Evolutionary conservation across 2,329 filamentous ascomycete genomes (phyloP).

Genomic region (Fusarium sp.): DNA sequence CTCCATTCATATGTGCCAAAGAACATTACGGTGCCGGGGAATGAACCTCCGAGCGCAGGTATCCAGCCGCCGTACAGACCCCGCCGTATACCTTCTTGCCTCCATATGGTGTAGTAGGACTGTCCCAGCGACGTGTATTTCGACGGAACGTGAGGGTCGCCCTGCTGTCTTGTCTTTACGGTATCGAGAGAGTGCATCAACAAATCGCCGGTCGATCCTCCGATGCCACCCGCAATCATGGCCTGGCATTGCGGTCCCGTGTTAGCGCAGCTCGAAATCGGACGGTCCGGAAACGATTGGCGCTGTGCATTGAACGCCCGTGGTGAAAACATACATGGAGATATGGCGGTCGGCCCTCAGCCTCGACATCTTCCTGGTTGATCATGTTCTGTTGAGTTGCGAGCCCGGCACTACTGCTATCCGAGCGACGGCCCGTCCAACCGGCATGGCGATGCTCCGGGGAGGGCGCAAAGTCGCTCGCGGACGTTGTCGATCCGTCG

Average conservation of each 20-base stretch:
- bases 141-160: conserved; percentile 91
- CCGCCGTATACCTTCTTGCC: conserved; percentile 87
- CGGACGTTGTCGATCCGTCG: conserved; percentile 32
- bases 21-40: conserved; percentile 93
- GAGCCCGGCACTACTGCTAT: conserved; percentile 44
- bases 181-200: conserved; percentile 99
- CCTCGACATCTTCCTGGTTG: conserved; percentile 54
- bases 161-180: conserved; percentile 97
- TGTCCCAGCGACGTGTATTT: conserved; percentile 92
- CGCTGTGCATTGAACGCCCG: background rate
- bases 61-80: conserved; percentile 95
- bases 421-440: conserved; percentile 42
- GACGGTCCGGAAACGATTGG: conserved; percentile 1
- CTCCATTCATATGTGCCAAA: conserved; percentile 97
- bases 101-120: conserved; percentile 92
- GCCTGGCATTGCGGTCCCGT: conserved; percentile 64
- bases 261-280: conserved; percentile 33
- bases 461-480: conserved; percentile 38
- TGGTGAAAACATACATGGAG: conserved; percentile 52
- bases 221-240: conserved; percentile 94
- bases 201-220: conserved; percentile 94
- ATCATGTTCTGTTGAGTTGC: conserved; percentile 50
- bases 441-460: conserved; percentile 50
- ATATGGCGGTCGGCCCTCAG: conserved; percentile 59
- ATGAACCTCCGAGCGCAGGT: conserved; percentile 90